Base-by-base conservation (phyloP, 768 basidiomycete species). In the Favolaschia claudopus region DNA sequence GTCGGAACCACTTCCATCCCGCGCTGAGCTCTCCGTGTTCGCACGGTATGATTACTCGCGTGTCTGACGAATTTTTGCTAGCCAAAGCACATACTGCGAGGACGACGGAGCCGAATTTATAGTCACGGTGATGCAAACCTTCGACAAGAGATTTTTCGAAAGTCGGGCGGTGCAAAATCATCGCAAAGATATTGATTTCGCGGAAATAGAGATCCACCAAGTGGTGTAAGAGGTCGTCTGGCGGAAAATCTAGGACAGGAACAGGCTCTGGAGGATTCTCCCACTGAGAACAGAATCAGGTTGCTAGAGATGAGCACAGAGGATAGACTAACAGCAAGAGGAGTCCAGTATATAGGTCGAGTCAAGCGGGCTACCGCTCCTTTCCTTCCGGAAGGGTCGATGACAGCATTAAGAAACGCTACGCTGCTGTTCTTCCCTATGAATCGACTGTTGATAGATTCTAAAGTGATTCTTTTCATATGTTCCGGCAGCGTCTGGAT, bases 121-220 rank as follows among this genome's bases (percentile, higher is more conserved):
- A 17, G 40, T 83, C 74, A 2, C 67, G 70, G 14, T 74, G 56
- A 64, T 85, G 79, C 3, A 77, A 55, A 0, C 76, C 74, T 4
- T 76, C 70, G 3, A 56, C 59, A 36, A 82, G n/a, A 22, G 77
- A 71, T 15, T 69, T 66, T 27, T 81, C 74, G 56, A 89, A 87
- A 15, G 77, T 76, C 1, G 79, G 78, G 0, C 80, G 76, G 59
- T 88, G 86, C 12, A 89, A 65, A 2, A 89, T 65, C 1, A 84
- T 82, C 1, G 71, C 60, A 28, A 74, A 64, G 14, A 67, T 55
- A 61, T 86, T 82, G 51, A 74, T 28, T 34, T 76, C 45, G 0
- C 50, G 56, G 65, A 89, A 89, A 60, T 82, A 87, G n/a, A 79
- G 69, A 25, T 85, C 76, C 44, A 88, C 71, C 20, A 89, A 72